These are phyloP conservation scores for Naganishia antarctica DNA, from an alignment of 768 basidiomycete species.

Conservation along the genomic window DNA sequence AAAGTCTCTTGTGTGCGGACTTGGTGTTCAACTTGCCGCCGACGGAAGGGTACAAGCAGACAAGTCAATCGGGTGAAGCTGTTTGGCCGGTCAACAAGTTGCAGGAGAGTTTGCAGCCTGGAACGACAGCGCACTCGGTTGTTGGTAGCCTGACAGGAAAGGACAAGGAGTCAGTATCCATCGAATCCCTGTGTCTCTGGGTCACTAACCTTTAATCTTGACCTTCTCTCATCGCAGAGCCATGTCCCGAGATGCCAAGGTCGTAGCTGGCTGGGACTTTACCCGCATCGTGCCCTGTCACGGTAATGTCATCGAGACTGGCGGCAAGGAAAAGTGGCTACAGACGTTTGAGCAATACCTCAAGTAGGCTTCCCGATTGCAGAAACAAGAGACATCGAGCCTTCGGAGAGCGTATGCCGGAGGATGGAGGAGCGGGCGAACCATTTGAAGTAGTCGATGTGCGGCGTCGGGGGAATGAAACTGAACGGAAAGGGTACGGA, in stretches of 20 bases:
- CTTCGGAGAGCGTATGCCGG: too few relatives aligned
- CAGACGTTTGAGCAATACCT: slow-evolving; percentile 38
- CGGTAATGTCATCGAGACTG: slow-evolving; percentile 61
- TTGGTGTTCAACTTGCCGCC: slow-evolving; percentile 75
- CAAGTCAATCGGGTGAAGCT: slow-evolving; percentile 32
- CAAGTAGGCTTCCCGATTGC: not conserved
- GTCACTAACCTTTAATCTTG: not conserved
- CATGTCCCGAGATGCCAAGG: slow-evolving; percentile 63
- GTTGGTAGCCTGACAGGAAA: slow-evolving; percentile 39
- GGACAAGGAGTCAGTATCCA: slow-evolving; percentile 47
- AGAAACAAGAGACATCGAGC: too few relatives aligned
- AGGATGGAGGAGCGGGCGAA: too few relatives aligned
- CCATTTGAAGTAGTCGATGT: too few relatives aligned
- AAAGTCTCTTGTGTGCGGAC: slow-evolving; percentile 73
- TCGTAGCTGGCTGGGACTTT: slow-evolving; percentile 60
- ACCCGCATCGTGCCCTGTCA: slow-evolving; percentile 51
- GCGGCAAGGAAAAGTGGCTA: slow-evolving; percentile 56
- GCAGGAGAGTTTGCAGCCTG: slow-evolving; percentile 37
- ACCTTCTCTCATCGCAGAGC: slow-evolving; percentile 25
- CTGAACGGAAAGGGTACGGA: too few relatives aligned
- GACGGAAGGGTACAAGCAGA: slow-evolving; percentile 60
- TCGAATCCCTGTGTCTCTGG: not conserved
- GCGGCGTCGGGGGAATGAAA: too few relatives aligned
- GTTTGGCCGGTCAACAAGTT: slow-evolving; percentile 29
- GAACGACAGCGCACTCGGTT: slow-evolving; percentile 38